Conservation (phyloP, 345 rosid genomes). For the Lepidium aucheri region DNA sequence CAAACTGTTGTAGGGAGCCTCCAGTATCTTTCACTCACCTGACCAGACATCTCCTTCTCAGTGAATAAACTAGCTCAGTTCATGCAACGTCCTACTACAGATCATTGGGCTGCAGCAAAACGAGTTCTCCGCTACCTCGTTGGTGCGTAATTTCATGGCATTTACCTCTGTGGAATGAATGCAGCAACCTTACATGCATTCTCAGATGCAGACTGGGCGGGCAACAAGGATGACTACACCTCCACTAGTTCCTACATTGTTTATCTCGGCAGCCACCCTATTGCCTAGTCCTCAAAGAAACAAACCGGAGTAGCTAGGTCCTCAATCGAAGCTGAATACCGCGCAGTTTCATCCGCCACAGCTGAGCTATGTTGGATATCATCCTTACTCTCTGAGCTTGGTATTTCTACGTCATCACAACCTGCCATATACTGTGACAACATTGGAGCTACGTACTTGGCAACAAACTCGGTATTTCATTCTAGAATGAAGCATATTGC, state of each 20-base stretch:
- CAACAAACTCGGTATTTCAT: too few species aligned
- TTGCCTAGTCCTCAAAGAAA: not conserved
- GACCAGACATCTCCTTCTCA: not conserved
- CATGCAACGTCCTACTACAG: not conserved
- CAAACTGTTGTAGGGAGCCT: not conserved
- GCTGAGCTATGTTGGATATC: too few species aligned
- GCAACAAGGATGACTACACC: not conserved
- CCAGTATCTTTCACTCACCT: not conserved
- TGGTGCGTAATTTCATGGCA: accelerated
- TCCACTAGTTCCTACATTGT: not conserved
- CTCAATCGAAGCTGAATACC: not conserved
- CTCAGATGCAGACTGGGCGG: not conserved
- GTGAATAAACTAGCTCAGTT: not conserved
- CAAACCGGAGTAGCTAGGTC: not conserved
- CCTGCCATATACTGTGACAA: too few species aligned
- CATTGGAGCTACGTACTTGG: too few species aligned
- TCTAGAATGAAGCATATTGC: too few species aligned
- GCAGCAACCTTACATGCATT: not conserved
- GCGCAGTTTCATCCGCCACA: too few species aligned
- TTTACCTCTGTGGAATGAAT: not conserved
- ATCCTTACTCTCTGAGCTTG: too few species aligned
- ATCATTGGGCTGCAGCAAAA: not conserved
- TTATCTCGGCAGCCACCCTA: not conserved
- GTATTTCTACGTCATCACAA: too few species aligned
- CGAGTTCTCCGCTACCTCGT: accelerated